Conservation (phyloP, 306 rosid species). For the Prunus armeniaca region DNA sequence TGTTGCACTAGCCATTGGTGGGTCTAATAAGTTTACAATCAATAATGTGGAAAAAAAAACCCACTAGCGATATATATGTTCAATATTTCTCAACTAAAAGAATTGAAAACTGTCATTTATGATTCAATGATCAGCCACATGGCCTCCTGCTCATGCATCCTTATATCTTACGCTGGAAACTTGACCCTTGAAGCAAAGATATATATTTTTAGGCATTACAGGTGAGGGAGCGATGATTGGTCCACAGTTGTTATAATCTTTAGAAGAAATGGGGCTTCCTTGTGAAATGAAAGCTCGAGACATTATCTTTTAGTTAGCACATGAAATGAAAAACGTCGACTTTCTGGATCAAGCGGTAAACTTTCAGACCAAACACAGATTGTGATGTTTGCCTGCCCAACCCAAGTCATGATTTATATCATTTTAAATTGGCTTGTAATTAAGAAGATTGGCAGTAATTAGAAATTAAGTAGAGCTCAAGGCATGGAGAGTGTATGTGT, state of each 20-base stretch:
- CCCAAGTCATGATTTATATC: no score
- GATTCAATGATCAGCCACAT: background rate
- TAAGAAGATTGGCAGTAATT: no score
- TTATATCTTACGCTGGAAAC: background rate
- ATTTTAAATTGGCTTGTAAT: no score
- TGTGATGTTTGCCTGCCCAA: no score
- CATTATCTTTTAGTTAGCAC: no score
- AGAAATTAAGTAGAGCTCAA: background rate
- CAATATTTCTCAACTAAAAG: background rate
- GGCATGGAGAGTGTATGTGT: no score
- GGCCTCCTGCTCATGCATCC: background rate
- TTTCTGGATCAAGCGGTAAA: no score
- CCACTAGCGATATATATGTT: background rate
- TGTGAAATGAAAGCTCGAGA: no score
- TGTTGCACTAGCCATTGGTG: no score
- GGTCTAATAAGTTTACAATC: background rate
- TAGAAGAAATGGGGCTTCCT: no score
- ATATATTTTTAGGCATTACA: background rate
- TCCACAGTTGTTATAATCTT: background rate
- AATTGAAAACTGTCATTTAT: background rate
- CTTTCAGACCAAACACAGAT: no score
- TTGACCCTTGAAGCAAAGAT: background rate
- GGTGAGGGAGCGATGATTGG: background rate
- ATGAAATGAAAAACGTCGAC: no score
- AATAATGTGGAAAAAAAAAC: background rate